Conservation (phyloP, 257 asterid genomes). For the Leonotis leonurus region DNA sequence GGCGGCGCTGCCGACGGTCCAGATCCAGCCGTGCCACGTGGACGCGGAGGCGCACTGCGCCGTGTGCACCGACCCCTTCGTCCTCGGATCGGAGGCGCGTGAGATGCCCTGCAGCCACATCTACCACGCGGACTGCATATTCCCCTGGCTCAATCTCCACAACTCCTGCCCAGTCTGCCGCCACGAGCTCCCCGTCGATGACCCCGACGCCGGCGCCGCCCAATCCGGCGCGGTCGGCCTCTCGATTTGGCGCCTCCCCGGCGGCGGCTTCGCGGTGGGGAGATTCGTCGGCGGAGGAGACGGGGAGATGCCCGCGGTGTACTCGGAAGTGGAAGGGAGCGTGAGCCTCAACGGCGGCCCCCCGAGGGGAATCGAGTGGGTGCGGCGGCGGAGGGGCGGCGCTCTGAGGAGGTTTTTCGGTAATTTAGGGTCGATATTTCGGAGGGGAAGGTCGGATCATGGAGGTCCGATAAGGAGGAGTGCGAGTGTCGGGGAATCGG, state of each 20-base stretch:
- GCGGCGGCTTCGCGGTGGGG: conserved; percentile 71
- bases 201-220: conserved; percentile 20
- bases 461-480: conserved; percentile 30
- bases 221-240: conserved; percentile 42
- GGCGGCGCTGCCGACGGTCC: conserved; percentile 37
- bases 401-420: conserved; percentile 43
- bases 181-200: conserved; percentile 46
- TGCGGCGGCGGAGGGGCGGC: conserved; percentile 40
- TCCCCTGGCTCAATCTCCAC: conserved; percentile 54
- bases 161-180: conserved; percentile 66
- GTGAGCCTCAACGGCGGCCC: conserved; percentile 35
- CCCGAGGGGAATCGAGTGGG: conserved; percentile 47
- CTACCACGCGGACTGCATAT: conserved; percentile 54
- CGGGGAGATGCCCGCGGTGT: conserved; percentile 53
- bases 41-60: conserved; percentile 50
- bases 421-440: conserved; percentile 39
- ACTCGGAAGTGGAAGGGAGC: conserved; percentile 65
- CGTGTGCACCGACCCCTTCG: conserved; percentile 51
- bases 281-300: conserved; percentile 47
- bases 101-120: conserved; percentile 67
- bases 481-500: conserved; percentile 33
- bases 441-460: conserved; percentile 24
- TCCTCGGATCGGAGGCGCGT: conserved; percentile 50
- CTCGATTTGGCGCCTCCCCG: conserved; percentile 66
- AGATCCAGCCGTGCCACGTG: conserved; percentile 35